phyloP scores from a whole-genome alignment of 805 yeast genomes.

The Ogataea nakhonphanomensis region DNA sequence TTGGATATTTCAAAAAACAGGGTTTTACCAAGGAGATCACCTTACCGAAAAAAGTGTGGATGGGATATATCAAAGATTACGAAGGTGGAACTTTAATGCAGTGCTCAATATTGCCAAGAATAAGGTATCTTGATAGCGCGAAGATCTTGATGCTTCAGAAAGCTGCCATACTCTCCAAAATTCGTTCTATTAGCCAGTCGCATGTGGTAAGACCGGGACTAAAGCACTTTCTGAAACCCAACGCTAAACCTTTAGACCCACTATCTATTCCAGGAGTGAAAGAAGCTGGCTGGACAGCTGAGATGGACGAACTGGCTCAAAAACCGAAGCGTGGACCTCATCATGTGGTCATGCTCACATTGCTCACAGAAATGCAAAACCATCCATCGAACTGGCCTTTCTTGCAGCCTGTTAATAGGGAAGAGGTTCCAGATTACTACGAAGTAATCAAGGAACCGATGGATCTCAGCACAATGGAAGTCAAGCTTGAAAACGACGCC shows the following conservation, averaged over 20 bases:
- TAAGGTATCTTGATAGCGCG: constrained; percentile 84
- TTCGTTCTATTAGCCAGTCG: constrained; percentile 72
- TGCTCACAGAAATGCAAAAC: constrained; percentile 83
- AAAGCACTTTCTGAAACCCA: constrained; percentile 54
- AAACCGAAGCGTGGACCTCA: constrained; percentile 94
- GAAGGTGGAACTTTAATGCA: constrained; percentile 99
- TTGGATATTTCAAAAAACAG: constrained; percentile 96
- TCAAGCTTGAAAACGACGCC: constrained; percentile 84
- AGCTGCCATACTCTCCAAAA: constrained; percentile 86
- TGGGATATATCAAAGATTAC: constrained; percentile 98
- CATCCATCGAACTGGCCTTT: constrained; percentile 99
- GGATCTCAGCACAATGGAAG: constrained; percentile 96
- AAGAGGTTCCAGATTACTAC: constrained; percentile 94
- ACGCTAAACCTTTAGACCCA: constrained; percentile 64
- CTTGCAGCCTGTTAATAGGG: constrained; percentile 84
- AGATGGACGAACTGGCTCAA: constrained; percentile 95
- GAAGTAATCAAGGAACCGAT: constrained; percentile 96
- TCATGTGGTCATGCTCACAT: constrained; percentile 86
- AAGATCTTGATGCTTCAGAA: constrained; percentile 83
- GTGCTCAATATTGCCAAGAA: constrained; percentile 86
- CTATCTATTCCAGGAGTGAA: constrained; percentile 81
- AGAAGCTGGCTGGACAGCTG: constrained; percentile 98
- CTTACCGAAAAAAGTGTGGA: constrained; percentile 83
- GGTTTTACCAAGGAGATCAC: constrained; percentile 96
- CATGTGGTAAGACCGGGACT: constrained; percentile 82